Base-by-base conservation (phyloP, 805 yeast genomes). In the Nadsonia fulvescens region DNA sequence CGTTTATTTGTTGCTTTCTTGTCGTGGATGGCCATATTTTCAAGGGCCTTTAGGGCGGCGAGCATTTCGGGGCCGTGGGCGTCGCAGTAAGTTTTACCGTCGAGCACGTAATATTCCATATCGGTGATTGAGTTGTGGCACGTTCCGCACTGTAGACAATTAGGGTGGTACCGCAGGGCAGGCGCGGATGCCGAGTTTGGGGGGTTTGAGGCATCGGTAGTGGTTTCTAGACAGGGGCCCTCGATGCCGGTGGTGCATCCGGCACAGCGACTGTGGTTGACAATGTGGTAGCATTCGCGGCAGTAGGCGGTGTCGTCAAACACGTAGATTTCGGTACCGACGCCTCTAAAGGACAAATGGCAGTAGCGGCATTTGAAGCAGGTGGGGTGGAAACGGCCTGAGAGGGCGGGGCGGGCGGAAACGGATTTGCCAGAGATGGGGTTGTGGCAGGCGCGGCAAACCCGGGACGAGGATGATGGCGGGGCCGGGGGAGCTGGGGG, bases 351-450 rank as follows among this genome's bases (percentile, higher is more conserved):
- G 17, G 33, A 30, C 39, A 82, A 72, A 6, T 49, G 49, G 53
- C 96, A 86, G 8, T 56, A 49, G 11, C 58, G 51, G 54, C 98
- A 89, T 8, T 55, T 54, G 56, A 89, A 86, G 46, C 98, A 89
- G 9, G 58, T 50, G 20, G 91, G 61, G 45, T 89, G 98, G 96
- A 96, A 89, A 45, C 82, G 86, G 0, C 95, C 96, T 11, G 43
- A 32, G 8, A 49, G 27, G n/a, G 72, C 76, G 29, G 76, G 77
- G 38, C 71, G 75, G n/a, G 93, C 78, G 50, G 70, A 75, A 11
- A 86, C 75, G 0, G 89, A 60, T 42, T 73, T 78, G 1, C 68
- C 58, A 1, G 37, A 35, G 15, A 83, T 70, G n/a, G 49, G 55
- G 23, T 47, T 33, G 4, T 50, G 47, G 53, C 96, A 86, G 17